Evolutionary conservation across 495 filamentous ascomycete genomes (phyloP), one percentile per base, ranked within the genome.

Genomic region (Acidiella bohemica): DNA sequence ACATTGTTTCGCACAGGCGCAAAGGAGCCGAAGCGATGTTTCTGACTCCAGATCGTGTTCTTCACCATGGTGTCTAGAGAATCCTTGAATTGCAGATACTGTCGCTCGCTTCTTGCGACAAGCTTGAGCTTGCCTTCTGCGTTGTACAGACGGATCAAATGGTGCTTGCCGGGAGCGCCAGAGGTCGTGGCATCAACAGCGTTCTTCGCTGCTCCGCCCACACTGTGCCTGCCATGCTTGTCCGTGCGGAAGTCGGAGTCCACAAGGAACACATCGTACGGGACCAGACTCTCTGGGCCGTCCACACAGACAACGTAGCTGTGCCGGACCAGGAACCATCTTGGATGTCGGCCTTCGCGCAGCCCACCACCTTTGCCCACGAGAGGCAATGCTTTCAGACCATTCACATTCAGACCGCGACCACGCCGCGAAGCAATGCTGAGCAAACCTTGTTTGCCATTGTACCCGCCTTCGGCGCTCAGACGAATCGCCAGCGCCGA

Each of bases 271-370:
- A 97, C 90, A 62, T 97, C 90, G 55, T 95, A 96, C 28, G 96
- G 93, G 55, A 93, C 92, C 87, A 95, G 93, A 49, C 87, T 87
- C 51, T 96, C 88, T 9, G 90, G 90, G 0, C 87, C 94, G 55
- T 97, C 87, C 29, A 96, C 86, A 48, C 92, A 96, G 39, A 93
- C 88, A 41, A 97, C 78, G 51, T 95, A 97, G 59, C 84, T 93
- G 57, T 96, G 87, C 32, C 90, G 69, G n/a, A 97, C 88, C 23
- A 93, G 66, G 58, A 97, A 97, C 90, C 90, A 97, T 58, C 94
- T 94, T 5, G 86, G 84, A 40, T 70, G 75, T 60, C 94, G 88
- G 13, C 85, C 72, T 29, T 75, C 73, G n/a, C n/a, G n/a, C n/a
- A n/a, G n/a, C n/a, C n/a, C n/a, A n/a, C n/a, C n/a, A n/a, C n/a